Percentiles rank a stretch among this genome's conserved stretches.
These are phyloP conservation scores for Ceratocystis eucalypticola DNA, from an alignment of 2,329 filamentous ascomycete species.

Conservation along the genomic window DNA sequence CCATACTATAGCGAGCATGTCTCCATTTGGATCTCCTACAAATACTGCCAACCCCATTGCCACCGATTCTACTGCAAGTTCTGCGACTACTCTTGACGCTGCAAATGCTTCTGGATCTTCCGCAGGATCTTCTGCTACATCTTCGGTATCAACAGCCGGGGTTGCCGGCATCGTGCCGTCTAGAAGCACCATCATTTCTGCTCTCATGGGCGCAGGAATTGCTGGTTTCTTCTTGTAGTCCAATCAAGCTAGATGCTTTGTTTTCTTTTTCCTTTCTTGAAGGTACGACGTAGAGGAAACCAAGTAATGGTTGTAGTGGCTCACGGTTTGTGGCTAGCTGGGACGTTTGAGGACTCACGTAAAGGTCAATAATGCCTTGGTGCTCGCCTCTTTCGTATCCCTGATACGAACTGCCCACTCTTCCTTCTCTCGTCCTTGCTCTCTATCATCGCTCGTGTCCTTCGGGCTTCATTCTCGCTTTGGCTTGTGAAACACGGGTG, in stretches of 20 bases:
- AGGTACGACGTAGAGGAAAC: not conserved
- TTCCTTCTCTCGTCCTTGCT: not conserved
- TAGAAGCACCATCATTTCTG: conserved; percentile 1
- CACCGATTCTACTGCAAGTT: not conserved
- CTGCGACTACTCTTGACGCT: not conserved
- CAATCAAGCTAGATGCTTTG: not conserved
- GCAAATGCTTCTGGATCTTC: not conserved
- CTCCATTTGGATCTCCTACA: not conserved
- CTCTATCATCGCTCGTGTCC: not conserved
- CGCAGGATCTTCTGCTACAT: not conserved
- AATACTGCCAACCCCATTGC: not conserved
- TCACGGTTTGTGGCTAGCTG: not conserved
- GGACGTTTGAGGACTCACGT: not conserved
- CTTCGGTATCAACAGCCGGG: conserved; percentile 5
- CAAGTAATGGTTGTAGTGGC: not conserved
- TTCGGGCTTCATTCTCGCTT: not conserved
- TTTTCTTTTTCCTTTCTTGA: not conserved
- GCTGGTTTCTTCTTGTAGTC: conserved; percentile 6
- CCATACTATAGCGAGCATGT: not conserved
- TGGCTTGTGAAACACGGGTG: not conserved
- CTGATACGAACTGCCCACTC: not conserved
- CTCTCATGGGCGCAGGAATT: conserved; percentile 7
- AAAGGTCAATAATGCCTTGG: not conserved
- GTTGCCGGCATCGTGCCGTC: not conserved
- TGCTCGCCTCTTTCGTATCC: not conserved